Evolutionary conservation across 768 basidiomycete species (phyloP).

Genomic region (Termitomyces sp.): DNA sequence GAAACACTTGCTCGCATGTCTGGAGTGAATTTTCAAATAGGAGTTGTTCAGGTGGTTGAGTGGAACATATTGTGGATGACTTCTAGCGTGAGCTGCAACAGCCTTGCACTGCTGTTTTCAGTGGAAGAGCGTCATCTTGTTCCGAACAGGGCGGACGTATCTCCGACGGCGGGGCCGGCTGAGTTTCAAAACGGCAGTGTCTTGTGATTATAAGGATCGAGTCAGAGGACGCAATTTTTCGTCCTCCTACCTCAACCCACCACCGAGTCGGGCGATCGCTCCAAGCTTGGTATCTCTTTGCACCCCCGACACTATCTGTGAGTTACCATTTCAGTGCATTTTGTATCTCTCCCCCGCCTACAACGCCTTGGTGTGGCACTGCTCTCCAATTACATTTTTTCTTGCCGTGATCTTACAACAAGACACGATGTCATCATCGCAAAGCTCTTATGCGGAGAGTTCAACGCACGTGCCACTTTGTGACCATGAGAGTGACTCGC

Average conservation of each 20-base stretch:
- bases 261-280: slow-evolving; percentile 8
- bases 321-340: slow-evolving; percentile 5
- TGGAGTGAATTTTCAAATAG: background rate
- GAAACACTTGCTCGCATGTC: background rate
- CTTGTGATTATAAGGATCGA: slow-evolving; percentile 7
- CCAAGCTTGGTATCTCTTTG: slow-evolving; percentile 8
- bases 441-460: background rate
- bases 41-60: background rate
- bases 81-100: slow-evolving; percentile 1
- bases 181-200: slow-evolving; percentile 17
- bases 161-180: slow-evolving; percentile 11
- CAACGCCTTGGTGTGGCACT: slow-evolving; percentile 7
- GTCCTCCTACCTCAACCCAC: slow-evolving; percentile 6
- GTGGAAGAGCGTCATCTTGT: background rate
- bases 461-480: background rate
- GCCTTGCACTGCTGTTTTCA: slow-evolving; percentile 9
- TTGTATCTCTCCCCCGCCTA: background rate
- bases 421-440: slow-evolving; percentile 6
- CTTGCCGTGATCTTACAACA: slow-evolving; percentile 1
- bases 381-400: background rate
- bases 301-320: background rate
- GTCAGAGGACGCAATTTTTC: slow-evolving; percentile 9
- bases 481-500: background rate
- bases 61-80: background rate
- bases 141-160: slow-evolving; percentile 3